Evolutionary conservation across 2,329 filamentous ascomycete species (phyloP).

Genomic region (Colletotrichum sansevieriae): DNA sequence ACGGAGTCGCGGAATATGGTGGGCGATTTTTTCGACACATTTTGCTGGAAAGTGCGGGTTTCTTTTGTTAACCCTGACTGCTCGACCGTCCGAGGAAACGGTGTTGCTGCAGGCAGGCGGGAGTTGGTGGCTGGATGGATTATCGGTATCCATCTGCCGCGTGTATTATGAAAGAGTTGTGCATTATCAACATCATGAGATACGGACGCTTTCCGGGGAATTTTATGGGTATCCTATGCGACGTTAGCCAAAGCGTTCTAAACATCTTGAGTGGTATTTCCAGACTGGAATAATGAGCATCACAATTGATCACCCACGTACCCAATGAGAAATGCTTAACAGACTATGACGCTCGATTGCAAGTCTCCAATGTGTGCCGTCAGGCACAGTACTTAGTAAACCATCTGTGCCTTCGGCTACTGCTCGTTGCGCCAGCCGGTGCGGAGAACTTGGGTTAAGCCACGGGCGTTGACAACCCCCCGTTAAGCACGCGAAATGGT

Average conservation of each 20-base stretch:
- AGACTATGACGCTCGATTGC: too few relatives aligned
- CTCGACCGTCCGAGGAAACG: constrained; percentile 17
- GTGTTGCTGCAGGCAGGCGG: background rate
- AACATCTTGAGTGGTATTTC: constrained; percentile 8
- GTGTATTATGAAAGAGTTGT: constrained; percentile 39
- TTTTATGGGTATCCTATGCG: constrained; percentile 27
- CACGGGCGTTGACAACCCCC: constrained; percentile 7
- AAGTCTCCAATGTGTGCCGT: constrained; percentile 7
- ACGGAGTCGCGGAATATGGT: constrained; percentile 33
- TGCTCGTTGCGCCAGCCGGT: constrained; percentile 9
- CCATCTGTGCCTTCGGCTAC: constrained; percentile 24
- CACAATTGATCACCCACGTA: background rate
- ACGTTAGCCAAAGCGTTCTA: constrained; percentile 37
- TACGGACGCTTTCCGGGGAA: constrained; percentile 33
- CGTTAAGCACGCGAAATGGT: constrained; percentile 29
- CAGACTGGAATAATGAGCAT: too few relatives aligned
- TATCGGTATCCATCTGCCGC: constrained; percentile 30
- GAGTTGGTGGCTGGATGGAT: constrained; percentile 31
- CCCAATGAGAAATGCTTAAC: too few relatives aligned
- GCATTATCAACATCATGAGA: constrained; percentile 40
- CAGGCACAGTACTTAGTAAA: constrained; percentile 28
- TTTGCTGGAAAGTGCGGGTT: constrained; percentile 33
- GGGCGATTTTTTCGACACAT: constrained; percentile 24
- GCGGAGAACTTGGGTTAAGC: constrained; percentile 15
- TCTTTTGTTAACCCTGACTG: constrained; percentile 21